Percentiles rank a stretch among this genome's conserved stretches.
phyloP scores from a whole-genome alignment of 768 basidiomycete species.

The Boletus speciosus region DNA sequence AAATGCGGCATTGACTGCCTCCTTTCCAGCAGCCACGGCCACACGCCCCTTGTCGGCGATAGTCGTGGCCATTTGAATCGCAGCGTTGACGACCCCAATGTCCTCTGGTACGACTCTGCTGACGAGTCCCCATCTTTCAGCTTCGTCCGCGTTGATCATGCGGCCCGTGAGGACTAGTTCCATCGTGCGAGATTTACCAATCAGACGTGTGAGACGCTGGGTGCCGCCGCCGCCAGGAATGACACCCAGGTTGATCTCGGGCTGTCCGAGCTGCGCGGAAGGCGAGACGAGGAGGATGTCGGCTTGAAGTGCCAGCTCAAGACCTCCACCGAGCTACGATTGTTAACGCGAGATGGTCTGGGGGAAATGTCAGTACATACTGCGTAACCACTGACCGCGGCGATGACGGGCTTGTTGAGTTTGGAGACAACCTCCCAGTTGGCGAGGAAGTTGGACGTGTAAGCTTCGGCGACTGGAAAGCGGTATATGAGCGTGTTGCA shows the following conservation, averaged over 20 bases:
- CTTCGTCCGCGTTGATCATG: constrained; percentile 75
- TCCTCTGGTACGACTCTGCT: constrained; percentile 75
- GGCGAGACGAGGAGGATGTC: constrained; percentile 93
- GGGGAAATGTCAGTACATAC: constrained; percentile 41
- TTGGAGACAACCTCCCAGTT: constrained; percentile 73
- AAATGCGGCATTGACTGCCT: constrained; percentile 91
- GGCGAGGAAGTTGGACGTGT: constrained; percentile 79
- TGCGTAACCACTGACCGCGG: constrained; percentile 93
- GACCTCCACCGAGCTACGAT: constrained; percentile 88
- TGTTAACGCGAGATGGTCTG: neutral
- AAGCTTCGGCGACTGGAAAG: constrained; percentile 73
- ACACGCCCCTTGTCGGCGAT: constrained; percentile 83
- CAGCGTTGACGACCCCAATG: constrained; percentile 83
- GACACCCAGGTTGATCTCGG: constrained; percentile 92
- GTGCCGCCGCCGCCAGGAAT: constrained; percentile 96
- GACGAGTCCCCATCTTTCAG: constrained; percentile 84
- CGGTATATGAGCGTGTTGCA: neutral
- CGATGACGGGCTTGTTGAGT: constrained; percentile 90
- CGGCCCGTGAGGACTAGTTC: constrained; percentile 90
- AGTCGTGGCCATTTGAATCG: constrained; percentile 69
- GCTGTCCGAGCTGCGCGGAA: constrained; percentile 90
- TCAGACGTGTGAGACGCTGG: constrained; percentile 78
- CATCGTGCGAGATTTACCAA: constrained; percentile 95
- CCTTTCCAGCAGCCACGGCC: constrained; percentile 85
- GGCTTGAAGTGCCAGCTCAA: constrained; percentile 94